A percentile compares a stretch with the other conserved stretches of the same genome.
Conservation (phyloP, 2,329 filamentous ascomycete species). For the Neoarthrinium moseri region DNA sequence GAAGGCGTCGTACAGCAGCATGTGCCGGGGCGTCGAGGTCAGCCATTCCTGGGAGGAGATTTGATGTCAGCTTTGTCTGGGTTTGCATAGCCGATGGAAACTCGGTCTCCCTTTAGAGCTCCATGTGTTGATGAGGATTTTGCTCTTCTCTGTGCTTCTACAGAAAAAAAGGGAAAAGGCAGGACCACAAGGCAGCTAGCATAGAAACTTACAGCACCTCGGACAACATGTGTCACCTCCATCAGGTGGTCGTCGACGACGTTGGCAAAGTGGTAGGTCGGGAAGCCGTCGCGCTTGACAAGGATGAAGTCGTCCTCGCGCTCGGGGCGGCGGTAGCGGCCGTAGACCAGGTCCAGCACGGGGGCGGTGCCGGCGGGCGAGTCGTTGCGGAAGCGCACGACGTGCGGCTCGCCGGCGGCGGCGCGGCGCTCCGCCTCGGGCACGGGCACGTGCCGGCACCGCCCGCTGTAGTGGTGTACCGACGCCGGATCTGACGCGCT, state of each 20-base stretch:
- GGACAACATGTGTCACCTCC: conserved; percentile 93
- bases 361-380: conserved; percentile 58
- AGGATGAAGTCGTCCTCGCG: conserved; percentile 80
- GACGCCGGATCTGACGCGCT: too few relatives aligned
- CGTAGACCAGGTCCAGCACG: conserved; percentile 80
- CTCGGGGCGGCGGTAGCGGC: conserved; percentile 56
- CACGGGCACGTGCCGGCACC: conserved; percentile 65
- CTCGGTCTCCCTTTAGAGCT: too few relatives aligned
- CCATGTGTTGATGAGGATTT: too few relatives aligned
- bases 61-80: neutral
- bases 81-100: neutral
- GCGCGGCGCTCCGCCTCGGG: conserved; percentile 72
- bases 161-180: too few relatives aligned
- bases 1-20: conserved; percentile 73
- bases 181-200: neutral
- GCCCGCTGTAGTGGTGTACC: conserved; percentile 54
- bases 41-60: conserved; percentile 74
- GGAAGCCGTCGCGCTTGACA: conserved; percentile 86
- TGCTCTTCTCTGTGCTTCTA: too few relatives aligned
- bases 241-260: conserved; percentile 95
- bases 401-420: conserved; percentile 66
- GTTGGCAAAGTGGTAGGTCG: conserved; percentile 96
- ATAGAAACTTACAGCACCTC: conserved; percentile 63
- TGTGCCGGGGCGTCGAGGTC: conserved; percentile 78
- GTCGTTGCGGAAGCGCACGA: conserved; percentile 71